Percentiles rank a stretch among this genome's conserved stretches.
Evolutionary conservation across 495 filamentous ascomycete species (phyloP).

Genomic region (Trichocladium uniseriatum): DNA sequence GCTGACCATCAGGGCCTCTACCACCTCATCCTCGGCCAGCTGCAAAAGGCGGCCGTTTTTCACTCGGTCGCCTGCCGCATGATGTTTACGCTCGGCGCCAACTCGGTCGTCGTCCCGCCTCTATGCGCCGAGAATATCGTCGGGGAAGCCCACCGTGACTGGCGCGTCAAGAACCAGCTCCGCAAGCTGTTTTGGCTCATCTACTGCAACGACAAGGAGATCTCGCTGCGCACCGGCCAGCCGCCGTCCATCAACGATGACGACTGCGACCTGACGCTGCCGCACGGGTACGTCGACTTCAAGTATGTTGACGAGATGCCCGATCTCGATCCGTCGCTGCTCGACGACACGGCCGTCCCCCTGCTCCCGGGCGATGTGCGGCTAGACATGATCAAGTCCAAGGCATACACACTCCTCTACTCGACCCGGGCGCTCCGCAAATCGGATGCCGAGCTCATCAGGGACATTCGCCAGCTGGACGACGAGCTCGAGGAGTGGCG

Average conservation of each 20-base stretch:
- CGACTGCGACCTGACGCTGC: constrained; percentile 45
- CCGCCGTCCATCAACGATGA: constrained; percentile 44
- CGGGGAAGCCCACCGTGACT: background rate
- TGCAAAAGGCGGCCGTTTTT: constrained; percentile 37
- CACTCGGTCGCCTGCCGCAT: constrained; percentile 36
- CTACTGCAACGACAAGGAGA: constrained; percentile 44
- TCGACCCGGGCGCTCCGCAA: constrained; percentile 39
- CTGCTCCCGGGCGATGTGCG: constrained; percentile 41
- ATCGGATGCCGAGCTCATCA: constrained; percentile 43
- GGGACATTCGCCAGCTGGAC: constrained; percentile 45
- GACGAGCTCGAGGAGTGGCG: constrained; percentile 45
- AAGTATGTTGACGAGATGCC: constrained; percentile 17
- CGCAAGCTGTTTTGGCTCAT: constrained; percentile 47
- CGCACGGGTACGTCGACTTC: constrained; percentile 35
- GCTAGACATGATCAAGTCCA: constrained; percentile 43
- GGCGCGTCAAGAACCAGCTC: constrained; percentile 22
- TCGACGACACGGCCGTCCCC: constrained; percentile 26
- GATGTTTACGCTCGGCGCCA: constrained; percentile 41
- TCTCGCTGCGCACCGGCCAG: constrained; percentile 42
- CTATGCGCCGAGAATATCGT: constrained; percentile 3
- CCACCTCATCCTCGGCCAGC: constrained; percentile 37
- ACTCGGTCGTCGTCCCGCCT: constrained; percentile 18
- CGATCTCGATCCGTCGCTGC: constrained; percentile 1
- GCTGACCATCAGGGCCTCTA: constrained; percentile 29
- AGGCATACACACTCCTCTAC: constrained; percentile 39